These are phyloP conservation scores for Lentinula raphanica DNA, from an alignment of 768 basidiomycete genomes.

Conservation along the genomic window DNA sequence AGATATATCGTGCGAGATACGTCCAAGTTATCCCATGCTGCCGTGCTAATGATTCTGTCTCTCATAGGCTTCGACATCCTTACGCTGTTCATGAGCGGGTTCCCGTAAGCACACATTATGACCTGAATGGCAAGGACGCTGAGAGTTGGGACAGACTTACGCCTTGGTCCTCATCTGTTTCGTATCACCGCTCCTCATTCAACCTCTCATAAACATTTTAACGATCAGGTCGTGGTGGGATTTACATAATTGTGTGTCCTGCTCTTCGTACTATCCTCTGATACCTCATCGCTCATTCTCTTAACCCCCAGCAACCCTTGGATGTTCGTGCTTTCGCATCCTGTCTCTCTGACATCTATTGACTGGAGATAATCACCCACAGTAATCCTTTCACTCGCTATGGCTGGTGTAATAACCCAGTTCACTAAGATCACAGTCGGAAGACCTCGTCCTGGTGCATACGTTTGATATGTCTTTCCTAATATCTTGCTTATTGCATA, in stretches of 20 bases:
- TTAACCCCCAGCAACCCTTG: conserved; percentile 30
- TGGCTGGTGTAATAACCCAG: conserved; percentile 82
- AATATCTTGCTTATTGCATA: not conserved
- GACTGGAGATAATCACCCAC: conserved; percentile 1
- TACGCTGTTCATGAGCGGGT: conserved; percentile 74
- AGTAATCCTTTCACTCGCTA: conserved; percentile 67
- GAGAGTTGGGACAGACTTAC: conserved; percentile 28
- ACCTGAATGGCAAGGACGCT: conserved; percentile 5
- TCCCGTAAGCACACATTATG: conserved; percentile 38
- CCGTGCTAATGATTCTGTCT: not conserved
- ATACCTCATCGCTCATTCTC: not conserved
- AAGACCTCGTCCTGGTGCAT: conserved; percentile 76
- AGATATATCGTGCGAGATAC: conserved; percentile 62
- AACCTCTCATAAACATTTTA: conserved; percentile 62
- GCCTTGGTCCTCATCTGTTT: conserved; percentile 49
- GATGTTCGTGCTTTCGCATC: conserved; percentile 26
- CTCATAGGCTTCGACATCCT: conserved; percentile 32
- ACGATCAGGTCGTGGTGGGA: conserved; percentile 89
- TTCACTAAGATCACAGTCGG: conserved; percentile 84
- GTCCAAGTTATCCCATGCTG: not conserved
- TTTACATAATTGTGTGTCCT: conserved; percentile 57
- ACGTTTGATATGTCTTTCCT: not conserved
- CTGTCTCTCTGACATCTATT: not conserved
- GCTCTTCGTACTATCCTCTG: conserved; percentile 15
- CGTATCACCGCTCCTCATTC: conserved; percentile 65